Evolutionary conservation across 1,139 yeast genomes (phyloP), one percentile per base, ranked within the genome.

Genomic region (Kluyveromyces sp.): DNA sequence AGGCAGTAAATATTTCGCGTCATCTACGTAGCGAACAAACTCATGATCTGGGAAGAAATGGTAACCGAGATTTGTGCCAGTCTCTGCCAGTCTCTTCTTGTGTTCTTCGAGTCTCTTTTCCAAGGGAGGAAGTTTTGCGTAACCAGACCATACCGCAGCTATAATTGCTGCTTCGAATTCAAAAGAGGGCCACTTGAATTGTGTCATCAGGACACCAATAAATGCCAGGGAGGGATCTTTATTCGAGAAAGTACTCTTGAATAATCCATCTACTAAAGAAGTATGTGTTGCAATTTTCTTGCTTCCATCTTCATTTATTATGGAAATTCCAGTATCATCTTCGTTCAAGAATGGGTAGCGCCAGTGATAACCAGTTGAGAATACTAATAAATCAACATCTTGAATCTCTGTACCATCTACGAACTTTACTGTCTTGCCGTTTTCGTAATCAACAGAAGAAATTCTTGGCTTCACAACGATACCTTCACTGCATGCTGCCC

Each of bases 361-460:
- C 50, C 63, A 58, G 49, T 68, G 71, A 55, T 71, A 72, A 4
- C 76, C 76, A 1, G 76, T 72, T 27, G 73, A 69, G 42, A 69
- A 66, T 21, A 72, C 54, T 30, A 71, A 58, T 26, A 48, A 51
- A 47, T 70, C 74, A 44, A 72, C 65, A 26, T 57, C 64, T 0
- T 50, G 53, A 39, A 59, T 63, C 1, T 42, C 45, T 0, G 68
- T 48, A 2, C 72, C 74, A 53, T 71, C 74, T 5, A 53, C 58
- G 49, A 70, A 72, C 31, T 54, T 53, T 3, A 71, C 66, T 0
- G 57, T 43, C 32, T 39, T 45, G 30, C 41, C 43, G 10, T 50
- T 36, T 2, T 21, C 45, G 50, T 39, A 49, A 37, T 42, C 49
- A 42, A 59, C 45, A 37, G 47, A 48, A 10, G 55, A 50, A 21